These are phyloP conservation scores for Fragilaria crotonensis DNA, from an alignment of 108 stramenopile species.

Conservation along the genomic window DNA sequence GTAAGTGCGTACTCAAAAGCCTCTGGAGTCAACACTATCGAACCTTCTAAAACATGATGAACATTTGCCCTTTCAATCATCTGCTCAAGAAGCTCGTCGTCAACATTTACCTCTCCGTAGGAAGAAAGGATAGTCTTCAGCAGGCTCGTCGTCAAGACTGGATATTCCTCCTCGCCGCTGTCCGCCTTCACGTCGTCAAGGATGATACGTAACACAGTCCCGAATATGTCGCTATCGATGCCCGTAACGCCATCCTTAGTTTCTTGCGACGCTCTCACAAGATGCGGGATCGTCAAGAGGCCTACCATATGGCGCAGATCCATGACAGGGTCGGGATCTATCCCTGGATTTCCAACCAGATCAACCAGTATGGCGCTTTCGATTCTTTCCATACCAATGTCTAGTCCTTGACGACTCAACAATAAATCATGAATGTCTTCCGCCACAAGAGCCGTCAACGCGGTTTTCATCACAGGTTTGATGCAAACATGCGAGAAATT, in stretches of 20 bases:
- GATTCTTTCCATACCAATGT: background rate
- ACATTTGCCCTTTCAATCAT: slow-evolving; percentile 1
- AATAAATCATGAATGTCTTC: background rate
- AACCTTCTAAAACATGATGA: no score
- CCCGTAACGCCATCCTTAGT: background rate
- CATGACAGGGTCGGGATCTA: background rate
- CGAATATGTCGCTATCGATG: background rate
- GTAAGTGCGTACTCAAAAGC: slow-evolving; percentile 28
- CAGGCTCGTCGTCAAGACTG: background rate
- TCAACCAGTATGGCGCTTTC: background rate
- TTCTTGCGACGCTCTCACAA: background rate
- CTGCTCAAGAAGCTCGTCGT: background rate
- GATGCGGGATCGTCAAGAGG: background rate
- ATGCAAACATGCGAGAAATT: slow-evolving; percentile 1
- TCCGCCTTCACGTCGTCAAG: background rate
- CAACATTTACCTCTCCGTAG: background rate
- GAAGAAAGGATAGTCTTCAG: background rate
- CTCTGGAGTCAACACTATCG: slow-evolving; percentile 16
- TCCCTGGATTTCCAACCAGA: background rate
- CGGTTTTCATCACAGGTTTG: background rate
- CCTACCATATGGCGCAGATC: background rate
- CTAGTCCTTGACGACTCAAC: background rate
- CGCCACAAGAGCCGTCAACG: background rate
- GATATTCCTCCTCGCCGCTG: background rate
- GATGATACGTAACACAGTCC: background rate